Percentiles rank a stretch among this genome's conserved stretches.
Evolutionary conservation across 805 yeast genomes (phyloP).

Genomic region (Saccharomycopsis guyanensis): DNA sequence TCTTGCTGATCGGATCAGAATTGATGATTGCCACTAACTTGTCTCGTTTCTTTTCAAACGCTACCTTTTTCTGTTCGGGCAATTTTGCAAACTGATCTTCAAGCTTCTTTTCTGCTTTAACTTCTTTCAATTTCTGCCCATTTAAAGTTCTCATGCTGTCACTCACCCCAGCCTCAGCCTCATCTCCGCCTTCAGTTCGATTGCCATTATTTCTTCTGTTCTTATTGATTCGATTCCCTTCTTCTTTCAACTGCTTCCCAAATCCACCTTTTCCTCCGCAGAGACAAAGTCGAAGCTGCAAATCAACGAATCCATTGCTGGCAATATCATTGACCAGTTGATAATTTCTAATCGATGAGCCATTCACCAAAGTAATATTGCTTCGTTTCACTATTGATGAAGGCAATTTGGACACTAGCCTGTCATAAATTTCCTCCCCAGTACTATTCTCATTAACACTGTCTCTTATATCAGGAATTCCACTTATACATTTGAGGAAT

Average conservation of each 20-base stretch:
- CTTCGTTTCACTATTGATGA: not conserved
- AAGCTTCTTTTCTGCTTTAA: constrained; percentile 32
- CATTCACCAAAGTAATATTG: constrained; percentile 3
- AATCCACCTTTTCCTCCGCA: constrained; percentile 51
- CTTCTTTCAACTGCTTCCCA: constrained; percentile 35
- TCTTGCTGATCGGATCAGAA: constrained; percentile 25
- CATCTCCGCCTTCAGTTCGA: constrained; percentile 20
- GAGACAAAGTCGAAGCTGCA: constrained; percentile 30
- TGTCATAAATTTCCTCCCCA: constrained; percentile 4
- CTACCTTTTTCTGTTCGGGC: constrained; percentile 21
- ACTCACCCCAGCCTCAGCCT: constrained; percentile 22
- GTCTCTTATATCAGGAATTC: constrained; percentile 8
- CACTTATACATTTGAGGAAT: constrained; percentile 10
- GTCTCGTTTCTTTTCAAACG: constrained; percentile 30
- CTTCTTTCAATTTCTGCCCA: constrained; percentile 32
- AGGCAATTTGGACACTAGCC: not conserved
- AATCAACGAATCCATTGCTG: constrained; percentile 20
- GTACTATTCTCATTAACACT: not conserved
- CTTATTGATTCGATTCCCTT: constrained; percentile 33
- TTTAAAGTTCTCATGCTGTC: constrained; percentile 35
- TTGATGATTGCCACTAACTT: constrained; percentile 31
- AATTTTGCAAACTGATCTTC: constrained; percentile 25
- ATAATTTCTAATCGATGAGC: constrained; percentile 3
- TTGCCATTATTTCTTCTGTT: constrained; percentile 17
- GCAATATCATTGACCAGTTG: not conserved